A percentile compares a stretch with the other conserved stretches of the same genome.
Conservation (phyloP, 148 eudicot species). For the Vaccinium corymbosum region DNA sequence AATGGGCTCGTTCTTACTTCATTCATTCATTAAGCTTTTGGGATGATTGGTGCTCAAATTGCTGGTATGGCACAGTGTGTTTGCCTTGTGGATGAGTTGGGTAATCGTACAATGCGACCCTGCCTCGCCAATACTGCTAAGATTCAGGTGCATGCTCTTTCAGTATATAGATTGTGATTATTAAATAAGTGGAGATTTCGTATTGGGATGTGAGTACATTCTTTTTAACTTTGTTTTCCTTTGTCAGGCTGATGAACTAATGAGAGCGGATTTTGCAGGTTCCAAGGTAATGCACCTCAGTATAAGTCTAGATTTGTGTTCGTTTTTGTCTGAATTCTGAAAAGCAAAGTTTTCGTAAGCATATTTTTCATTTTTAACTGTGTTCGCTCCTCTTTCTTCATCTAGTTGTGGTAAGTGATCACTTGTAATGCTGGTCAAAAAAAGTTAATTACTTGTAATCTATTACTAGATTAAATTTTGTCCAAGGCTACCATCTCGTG, state of each 20-base stretch:
- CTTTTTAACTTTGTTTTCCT: conserved; percentile 10
- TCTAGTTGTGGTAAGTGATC: background rate
- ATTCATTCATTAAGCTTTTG: conserved; percentile 1
- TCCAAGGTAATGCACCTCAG: conserved; percentile 60
- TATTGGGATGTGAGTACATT: background rate
- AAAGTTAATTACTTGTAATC: background rate
- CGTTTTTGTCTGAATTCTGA: conserved; percentile 7
- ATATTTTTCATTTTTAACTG: background rate
- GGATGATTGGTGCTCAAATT: conserved; percentile 15
- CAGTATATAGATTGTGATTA: background rate
- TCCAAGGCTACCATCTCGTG: too few species aligned
- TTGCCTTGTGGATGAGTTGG: conserved; percentile 87
- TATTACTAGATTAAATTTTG: background rate
- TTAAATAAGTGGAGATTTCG: background rate
- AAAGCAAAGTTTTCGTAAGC: background rate
- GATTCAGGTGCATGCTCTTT: conserved; percentile 60
- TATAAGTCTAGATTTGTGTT: background rate
- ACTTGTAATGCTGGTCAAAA: background rate
- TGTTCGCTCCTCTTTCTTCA: background rate
- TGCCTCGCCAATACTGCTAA: conserved; percentile 78
- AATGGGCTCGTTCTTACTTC: background rate
- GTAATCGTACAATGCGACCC: conserved; percentile 95
- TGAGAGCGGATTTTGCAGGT: conserved; percentile 69
- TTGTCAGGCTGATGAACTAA: conserved; percentile 72
- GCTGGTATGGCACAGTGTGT: conserved; percentile 59